A percentile compares a stretch with the other conserved stretches of the same genome.
These are phyloP conservation scores for Pulveroboletus frians DNA, from an alignment of 768 basidiomycete genomes.

Conservation along the genomic window DNA sequence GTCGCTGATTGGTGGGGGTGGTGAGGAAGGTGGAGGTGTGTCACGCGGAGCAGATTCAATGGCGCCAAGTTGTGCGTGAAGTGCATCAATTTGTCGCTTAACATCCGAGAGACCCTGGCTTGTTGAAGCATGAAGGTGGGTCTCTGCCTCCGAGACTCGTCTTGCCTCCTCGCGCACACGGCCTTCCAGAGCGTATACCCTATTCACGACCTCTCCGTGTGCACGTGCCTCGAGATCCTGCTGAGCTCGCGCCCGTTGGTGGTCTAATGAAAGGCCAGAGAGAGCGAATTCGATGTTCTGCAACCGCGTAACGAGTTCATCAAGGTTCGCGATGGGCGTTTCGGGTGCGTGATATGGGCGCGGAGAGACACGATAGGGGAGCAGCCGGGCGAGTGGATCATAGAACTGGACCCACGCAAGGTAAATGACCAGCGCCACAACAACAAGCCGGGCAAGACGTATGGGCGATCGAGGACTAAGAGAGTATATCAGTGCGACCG, in stretches of 20 bases:
- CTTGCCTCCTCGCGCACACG: slow-evolving; percentile 44
- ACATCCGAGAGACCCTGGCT: slow-evolving; percentile 44
- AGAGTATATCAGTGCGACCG: slow-evolving; percentile 37
- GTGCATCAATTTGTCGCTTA: slow-evolving; percentile 50
- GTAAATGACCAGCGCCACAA: slow-evolving; percentile 41
- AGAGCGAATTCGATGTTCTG: slow-evolving; percentile 59
- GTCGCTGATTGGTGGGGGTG: slow-evolving; percentile 35
- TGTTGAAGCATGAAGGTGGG: slow-evolving; percentile 40
- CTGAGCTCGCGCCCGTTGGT: slow-evolving; percentile 45
- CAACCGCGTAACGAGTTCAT: slow-evolving; percentile 59
- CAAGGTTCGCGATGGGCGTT: slow-evolving; percentile 57
- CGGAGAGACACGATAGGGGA: slow-evolving; percentile 31
- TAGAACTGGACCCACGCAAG: slow-evolving; percentile 43
- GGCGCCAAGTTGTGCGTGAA: slow-evolving; percentile 41
- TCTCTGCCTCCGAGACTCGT: slow-evolving; percentile 50
- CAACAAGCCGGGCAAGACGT: slow-evolving; percentile 37
- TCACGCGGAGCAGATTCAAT: slow-evolving; percentile 22
- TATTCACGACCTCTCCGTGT: slow-evolving; percentile 48
- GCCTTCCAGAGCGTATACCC: slow-evolving; percentile 54
- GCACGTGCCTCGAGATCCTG: slow-evolving; percentile 49
- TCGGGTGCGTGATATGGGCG: slow-evolving; percentile 50
- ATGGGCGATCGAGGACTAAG: slow-evolving; percentile 30
- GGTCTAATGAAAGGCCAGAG: slow-evolving; percentile 53
- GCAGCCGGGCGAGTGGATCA: slow-evolving; percentile 29
- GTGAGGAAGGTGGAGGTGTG: slow-evolving; percentile 11